Conservation (phyloP, 2,329 filamentous ascomycete genomes). For the Aspergillus aculeatinus region DNA sequence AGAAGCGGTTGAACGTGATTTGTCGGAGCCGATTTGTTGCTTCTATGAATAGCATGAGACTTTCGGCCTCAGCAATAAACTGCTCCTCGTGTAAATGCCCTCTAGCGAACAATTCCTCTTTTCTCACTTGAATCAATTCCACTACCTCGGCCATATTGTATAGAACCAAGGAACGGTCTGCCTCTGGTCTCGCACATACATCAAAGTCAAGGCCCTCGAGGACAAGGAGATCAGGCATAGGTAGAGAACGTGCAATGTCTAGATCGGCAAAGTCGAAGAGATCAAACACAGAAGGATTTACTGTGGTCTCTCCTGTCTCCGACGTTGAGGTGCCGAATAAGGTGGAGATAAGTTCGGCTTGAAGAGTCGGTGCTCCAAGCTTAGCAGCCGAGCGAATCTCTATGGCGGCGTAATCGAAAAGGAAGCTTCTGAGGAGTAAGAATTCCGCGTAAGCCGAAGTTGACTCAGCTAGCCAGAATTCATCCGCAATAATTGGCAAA, state of each 20-base stretch:
- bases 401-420: constrained; percentile 80
- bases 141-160: constrained; percentile 71
- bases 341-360: constrained; percentile 63
- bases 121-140: constrained; percentile 66
- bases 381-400: constrained; percentile 78
- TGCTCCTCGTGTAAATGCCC: constrained; percentile 50
- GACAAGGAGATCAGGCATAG: constrained; percentile 57
- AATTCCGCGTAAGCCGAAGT: constrained; percentile 73
- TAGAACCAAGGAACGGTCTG: constrained; percentile 50
- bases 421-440: constrained; percentile 70
- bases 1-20: constrained; percentile 52
- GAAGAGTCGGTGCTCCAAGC: constrained; percentile 67
- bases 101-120: constrained; percentile 34
- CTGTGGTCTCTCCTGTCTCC: constrained; percentile 63
- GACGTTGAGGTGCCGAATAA: constrained; percentile 72
- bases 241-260: constrained; percentile 48
- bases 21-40: constrained; percentile 42
- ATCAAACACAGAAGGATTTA: constrained; percentile 79
- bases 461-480: constrained; percentile 69
- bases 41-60: constrained; percentile 38
- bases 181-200: constrained; percentile 61
- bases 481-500: constrained; percentile 56
- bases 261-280: constrained; percentile 86
- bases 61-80: constrained; percentile 40
- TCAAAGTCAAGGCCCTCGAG: constrained; percentile 68